Evolutionary conservation across 176 grass and related monocot species (phyloP).

Genomic region (Alopecurus myosuroides): DNA sequence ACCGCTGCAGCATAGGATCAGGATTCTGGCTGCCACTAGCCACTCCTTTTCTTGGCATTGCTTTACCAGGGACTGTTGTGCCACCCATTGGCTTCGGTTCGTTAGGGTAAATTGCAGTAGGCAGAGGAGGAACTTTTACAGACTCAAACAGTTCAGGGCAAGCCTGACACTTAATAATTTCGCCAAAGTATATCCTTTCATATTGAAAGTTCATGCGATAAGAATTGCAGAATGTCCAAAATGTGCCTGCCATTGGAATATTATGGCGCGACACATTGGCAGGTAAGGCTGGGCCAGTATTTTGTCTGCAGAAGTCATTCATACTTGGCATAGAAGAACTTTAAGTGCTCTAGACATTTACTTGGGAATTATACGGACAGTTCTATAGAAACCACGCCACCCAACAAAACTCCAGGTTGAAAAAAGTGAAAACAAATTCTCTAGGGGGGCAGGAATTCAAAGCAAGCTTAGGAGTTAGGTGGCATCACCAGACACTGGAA

Average conservation of each 20-base stretch:
- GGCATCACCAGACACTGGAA: not conserved
- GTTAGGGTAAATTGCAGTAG: not conserved
- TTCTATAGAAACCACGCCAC: slow-evolving; percentile 2
- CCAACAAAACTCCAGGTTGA: slow-evolving; percentile 14
- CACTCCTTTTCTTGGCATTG: slow-evolving; percentile 14
- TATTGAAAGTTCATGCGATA: slow-evolving; percentile 43
- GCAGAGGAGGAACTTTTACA: slow-evolving; percentile 25
- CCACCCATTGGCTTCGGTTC: not conserved
- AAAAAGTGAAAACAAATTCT: not conserved
- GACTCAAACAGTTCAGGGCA: slow-evolving; percentile 37
- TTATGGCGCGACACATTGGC: not conserved
- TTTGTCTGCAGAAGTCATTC: not conserved
- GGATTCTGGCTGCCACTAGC: slow-evolving; percentile 7
- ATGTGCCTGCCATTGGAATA: slow-evolving; percentile 29
- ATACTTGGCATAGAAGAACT: not conserved
- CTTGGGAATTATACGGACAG: slow-evolving; percentile 12
- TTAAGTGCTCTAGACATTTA: slow-evolving; percentile 6
- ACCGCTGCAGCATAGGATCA: slow-evolving; percentile 21
- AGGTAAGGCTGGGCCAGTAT: not conserved
- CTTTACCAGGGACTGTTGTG: not conserved
- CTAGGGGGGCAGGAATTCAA: not conserved
- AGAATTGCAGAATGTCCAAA: slow-evolving; percentile 57
- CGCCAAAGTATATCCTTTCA: slow-evolving; percentile 28
- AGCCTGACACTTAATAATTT: slow-evolving; percentile 12
- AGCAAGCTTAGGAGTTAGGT: slow-evolving; percentile 14